These are phyloP conservation scores for Macrophomina pseudophaseolina DNA, from an alignment of 2,329 filamentous ascomycete genomes.

Conservation along the genomic window DNA sequence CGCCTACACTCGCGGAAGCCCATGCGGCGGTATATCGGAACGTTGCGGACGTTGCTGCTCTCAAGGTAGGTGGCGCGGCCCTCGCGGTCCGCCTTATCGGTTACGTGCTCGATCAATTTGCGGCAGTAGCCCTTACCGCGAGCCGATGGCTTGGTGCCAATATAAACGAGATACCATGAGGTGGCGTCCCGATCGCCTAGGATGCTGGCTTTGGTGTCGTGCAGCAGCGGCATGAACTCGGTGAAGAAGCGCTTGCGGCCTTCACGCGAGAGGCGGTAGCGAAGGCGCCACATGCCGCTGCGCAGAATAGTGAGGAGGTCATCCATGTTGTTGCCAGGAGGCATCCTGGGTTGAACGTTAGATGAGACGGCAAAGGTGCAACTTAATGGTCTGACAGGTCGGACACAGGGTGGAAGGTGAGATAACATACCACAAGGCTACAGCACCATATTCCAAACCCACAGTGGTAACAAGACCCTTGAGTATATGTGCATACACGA, in stretches of 20 bases:
- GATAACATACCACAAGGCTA: conserved; percentile 75
- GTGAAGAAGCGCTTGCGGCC: conserved; percentile 75
- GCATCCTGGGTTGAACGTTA: conserved; percentile 62
- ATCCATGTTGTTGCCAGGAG: conserved; percentile 75
- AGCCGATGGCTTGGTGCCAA: conserved; percentile 74
- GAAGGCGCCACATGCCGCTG: conserved; percentile 77
- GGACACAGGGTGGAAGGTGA: background rate
- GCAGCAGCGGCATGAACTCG: conserved; percentile 76
- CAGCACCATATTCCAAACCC: conserved; percentile 76
- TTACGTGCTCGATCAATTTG: conserved; percentile 73
- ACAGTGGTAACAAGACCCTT: conserved; percentile 76
- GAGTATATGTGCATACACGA: conserved; percentile 75
- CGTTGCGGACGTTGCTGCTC: conserved; percentile 72
- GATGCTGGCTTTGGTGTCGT: conserved; percentile 71
- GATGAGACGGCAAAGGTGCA: background rate
- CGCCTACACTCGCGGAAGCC: conserved; percentile 71
- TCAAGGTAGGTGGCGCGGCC: conserved; percentile 76
- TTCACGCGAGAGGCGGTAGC: conserved; percentile 74
- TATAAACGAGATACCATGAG: conserved; percentile 82
- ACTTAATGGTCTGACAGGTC: too few relatives aligned
- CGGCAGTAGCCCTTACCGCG: conserved; percentile 75
- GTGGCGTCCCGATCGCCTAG: conserved; percentile 70
- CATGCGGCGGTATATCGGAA: conserved; percentile 74
- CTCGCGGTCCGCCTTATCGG: conserved; percentile 68
- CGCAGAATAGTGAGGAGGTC: conserved; percentile 73